These are phyloP conservation scores for Wickerhamomyces rabaulensis DNA, from an alignment of 805 yeast species.

Conservation along the genomic window DNA sequence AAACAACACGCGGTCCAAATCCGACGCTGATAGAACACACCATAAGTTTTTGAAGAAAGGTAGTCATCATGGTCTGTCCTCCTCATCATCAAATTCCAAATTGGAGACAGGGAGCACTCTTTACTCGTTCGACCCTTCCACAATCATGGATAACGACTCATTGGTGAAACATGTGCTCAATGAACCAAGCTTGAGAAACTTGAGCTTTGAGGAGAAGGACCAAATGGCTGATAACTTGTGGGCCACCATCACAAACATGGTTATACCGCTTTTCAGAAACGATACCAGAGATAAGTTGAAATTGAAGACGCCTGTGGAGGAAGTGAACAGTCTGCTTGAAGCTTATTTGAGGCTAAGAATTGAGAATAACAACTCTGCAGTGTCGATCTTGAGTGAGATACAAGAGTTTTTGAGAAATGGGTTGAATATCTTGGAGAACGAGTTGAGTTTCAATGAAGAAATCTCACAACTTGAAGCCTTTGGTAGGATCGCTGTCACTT, in stretches of 20 bases:
- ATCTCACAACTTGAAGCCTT: conserved; percentile 19
- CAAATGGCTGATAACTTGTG: conserved; percentile 44
- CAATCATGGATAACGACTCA: conserved; percentile 24
- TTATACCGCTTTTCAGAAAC: conserved; percentile 44
- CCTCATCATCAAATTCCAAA: conserved; percentile 34
- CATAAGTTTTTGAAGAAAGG: conserved; percentile 18
- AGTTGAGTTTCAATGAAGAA: conserved; percentile 27
- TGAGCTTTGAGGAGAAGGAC: conserved; percentile 31
- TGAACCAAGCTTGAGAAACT: conserved; percentile 24
- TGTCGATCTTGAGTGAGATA: conserved; percentile 38
- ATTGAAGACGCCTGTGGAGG: conserved; percentile 50
- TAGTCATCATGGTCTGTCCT: conserved; percentile 26
- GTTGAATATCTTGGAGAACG: conserved; percentile 35
- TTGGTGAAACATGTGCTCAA: conserved; percentile 26
- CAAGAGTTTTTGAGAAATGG: conserved; percentile 40
- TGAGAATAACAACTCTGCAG: conserved; percentile 30
- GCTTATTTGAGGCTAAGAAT: conserved; percentile 34
- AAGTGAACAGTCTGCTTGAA: conserved; percentile 43
- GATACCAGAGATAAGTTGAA: conserved; percentile 24
- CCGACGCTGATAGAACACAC: conserved; percentile 12
- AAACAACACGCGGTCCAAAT: conserved; percentile 4
- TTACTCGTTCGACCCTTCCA: conserved; percentile 31
- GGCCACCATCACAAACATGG: conserved; percentile 37
- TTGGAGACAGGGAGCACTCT: conserved; percentile 28
- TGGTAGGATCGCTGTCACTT: conserved; percentile 37